A percentile compares a stretch with the other conserved stretches of the same genome.
These are phyloP conservation scores for Dictyophora rubrovolvata DNA, from an alignment of 768 basidiomycete genomes.

Conservation along the genomic window DNA sequence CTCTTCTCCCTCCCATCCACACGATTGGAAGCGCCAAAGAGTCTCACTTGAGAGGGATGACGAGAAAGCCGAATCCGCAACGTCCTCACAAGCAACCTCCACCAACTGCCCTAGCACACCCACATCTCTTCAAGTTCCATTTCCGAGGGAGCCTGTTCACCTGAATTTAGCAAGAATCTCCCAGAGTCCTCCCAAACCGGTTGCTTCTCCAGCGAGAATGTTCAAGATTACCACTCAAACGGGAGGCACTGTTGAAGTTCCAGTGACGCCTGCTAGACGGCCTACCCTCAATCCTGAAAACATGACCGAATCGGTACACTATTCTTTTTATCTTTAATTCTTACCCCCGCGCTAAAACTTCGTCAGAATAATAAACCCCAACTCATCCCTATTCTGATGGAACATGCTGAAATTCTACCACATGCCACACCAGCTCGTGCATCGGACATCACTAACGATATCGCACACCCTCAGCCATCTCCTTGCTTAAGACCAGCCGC, in stretches of 20 bases:
- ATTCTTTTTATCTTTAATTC: neutral
- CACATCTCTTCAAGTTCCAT: neutral
- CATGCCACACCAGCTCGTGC: too few relatives aligned
- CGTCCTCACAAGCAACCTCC: neutral
- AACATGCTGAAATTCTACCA: too few relatives aligned
- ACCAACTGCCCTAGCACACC: neutral
- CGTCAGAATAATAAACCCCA: neutral
- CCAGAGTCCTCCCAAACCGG: neutral
- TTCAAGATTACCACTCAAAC: constrained; percentile 2
- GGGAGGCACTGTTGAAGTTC: neutral
- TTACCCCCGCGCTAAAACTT: neutral
- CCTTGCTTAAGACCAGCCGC: too few relatives aligned
- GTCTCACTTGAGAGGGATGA: neutral
- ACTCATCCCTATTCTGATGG: too few relatives aligned
- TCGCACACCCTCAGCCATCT: too few relatives aligned
- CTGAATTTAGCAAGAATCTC: neutral
- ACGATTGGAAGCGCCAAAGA: neutral
- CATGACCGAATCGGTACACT: neutral
- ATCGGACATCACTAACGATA: too few relatives aligned
- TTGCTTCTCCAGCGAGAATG: neutral
- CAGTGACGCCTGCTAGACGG: neutral
- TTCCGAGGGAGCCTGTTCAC: neutral
- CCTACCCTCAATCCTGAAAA: neutral
- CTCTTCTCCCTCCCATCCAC: neutral
- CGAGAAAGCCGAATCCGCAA: neutral